Evolutionary conservation across 2,329 filamentous ascomycete genomes (phyloP).

Genomic region (Verticillium klebahnii): DNA sequence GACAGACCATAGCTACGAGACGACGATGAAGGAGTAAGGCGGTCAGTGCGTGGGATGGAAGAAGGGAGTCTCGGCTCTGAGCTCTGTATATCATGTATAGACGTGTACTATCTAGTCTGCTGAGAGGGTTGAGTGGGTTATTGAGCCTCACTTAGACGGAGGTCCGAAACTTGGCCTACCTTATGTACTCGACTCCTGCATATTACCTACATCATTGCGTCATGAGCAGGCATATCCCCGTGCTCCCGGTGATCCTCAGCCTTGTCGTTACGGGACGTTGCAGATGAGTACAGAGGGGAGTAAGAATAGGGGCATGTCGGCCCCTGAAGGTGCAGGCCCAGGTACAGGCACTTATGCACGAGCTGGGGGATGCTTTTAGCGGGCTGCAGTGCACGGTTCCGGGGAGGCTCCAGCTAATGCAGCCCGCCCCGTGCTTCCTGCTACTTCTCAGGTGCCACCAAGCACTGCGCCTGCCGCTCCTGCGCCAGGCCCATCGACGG

Average conservation of each 20-base stretch:
- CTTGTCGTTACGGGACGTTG: not conserved
- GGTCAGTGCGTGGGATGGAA: not conserved
- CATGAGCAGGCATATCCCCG: not conserved
- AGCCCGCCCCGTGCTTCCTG: slow-evolving; percentile 4
- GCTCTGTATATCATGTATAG: slow-evolving; percentile 10
- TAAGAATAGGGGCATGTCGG: not conserved
- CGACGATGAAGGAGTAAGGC: slow-evolving; percentile 46
- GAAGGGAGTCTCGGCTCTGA: not conserved
- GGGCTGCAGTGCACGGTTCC: slow-evolving; percentile 22
- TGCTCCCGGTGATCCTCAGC: not conserved
- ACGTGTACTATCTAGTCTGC: slow-evolving; percentile 11
- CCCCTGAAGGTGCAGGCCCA: not conserved
- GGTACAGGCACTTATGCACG: not conserved
- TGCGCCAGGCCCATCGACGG: slow-evolving; percentile 5
- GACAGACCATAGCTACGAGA: slow-evolving; percentile 52
- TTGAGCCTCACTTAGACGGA: not conserved
- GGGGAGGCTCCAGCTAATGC: slow-evolving; percentile 19
- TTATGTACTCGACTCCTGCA: not conserved
- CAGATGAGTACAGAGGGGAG: not conserved
- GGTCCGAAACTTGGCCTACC: not conserved
- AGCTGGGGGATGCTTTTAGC: not conserved
- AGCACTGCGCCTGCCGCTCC: not conserved
- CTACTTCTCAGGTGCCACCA: not conserved
- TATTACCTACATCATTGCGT: not conserved
- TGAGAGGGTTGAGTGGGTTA: not conserved